Evolutionary conservation across 2,329 filamentous ascomycete species (phyloP).

Genomic region (Domatiomyces globalis): DNA sequence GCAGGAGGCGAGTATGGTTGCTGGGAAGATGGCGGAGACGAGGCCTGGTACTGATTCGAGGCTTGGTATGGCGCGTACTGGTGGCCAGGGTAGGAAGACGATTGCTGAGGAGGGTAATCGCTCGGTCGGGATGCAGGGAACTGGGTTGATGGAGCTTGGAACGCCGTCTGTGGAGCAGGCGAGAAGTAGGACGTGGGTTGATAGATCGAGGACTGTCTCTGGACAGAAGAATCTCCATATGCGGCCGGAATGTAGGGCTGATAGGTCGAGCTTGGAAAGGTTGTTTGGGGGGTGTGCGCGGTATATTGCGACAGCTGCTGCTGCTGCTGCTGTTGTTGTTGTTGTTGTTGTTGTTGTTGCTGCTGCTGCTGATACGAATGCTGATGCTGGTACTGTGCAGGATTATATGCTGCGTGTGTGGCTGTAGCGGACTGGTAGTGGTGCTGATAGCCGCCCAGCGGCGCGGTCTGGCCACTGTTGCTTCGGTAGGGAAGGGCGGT

Average conservation of each 20-base stretch:
- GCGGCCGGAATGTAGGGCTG: constrained; percentile 39
- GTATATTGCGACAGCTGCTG: constrained; percentile 46
- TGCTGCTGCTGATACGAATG: constrained; percentile 23
- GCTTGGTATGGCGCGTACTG: not conserved
- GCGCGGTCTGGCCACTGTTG: constrained; percentile 27
- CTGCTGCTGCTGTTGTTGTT: constrained; percentile 33
- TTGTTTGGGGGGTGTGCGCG: constrained; percentile 35
- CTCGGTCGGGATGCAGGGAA: constrained; percentile 16
- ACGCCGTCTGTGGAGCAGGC: constrained; percentile 20
- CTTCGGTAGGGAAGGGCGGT: constrained; percentile 26
- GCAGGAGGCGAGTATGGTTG: constrained; percentile 21
- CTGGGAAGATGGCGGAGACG: constrained; percentile 26
- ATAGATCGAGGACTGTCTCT: constrained; percentile 12
- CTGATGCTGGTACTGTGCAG: constrained; percentile 38
- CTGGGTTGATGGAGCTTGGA: constrained; percentile 20
- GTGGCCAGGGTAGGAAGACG: constrained; percentile 6
- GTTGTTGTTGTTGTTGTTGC: constrained; percentile 24
- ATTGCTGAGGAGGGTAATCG: constrained; percentile 4
- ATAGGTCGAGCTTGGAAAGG: constrained; percentile 17
- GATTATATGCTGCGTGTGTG: constrained; percentile 43
- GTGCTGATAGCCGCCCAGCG: constrained; percentile 37
- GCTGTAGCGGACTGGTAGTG: constrained; percentile 31
- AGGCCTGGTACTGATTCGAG: constrained; percentile 17
- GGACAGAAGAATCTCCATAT: constrained; percentile 25
- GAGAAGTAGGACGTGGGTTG: constrained; percentile 14